These are phyloP conservation scores for Gilbertella persicaria DNA, from an alignment of 371 early-diverging fungal genomes.

Conservation along the genomic window DNA sequence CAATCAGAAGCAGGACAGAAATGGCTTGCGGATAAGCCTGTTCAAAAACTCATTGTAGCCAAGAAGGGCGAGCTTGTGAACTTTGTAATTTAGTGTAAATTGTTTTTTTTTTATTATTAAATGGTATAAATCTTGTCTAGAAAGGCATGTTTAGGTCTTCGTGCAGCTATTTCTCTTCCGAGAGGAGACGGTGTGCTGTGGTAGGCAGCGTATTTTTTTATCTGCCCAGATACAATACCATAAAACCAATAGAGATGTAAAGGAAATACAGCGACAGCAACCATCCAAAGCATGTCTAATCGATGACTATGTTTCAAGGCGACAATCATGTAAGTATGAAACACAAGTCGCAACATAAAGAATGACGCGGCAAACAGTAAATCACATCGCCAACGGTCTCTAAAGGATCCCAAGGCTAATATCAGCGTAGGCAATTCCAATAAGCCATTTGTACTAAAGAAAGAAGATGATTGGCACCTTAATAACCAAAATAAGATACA, in stretches of 20 bases:
- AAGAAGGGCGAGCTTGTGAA: slow-evolving; percentile 78
- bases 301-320: slow-evolving; percentile 23
- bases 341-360: slow-evolving; percentile 38
- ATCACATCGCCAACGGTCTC: slow-evolving; percentile 32
- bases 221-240: slow-evolving; percentile 22
- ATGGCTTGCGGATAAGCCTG: slow-evolving; percentile 54
- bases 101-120: slow-evolving; percentile 2
- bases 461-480: slow-evolving; percentile 19
- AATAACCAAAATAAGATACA: slow-evolving; percentile 33
- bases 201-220: slow-evolving; percentile 1
- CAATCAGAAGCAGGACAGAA: slow-evolving; percentile 55
- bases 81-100: slow-evolving; percentile 55
- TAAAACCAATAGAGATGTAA: slow-evolving; percentile 52
- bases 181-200: neutral
- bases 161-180: neutral
- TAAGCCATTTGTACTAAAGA: slow-evolving; percentile 37
- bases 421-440: slow-evolving; percentile 44
- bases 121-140: slow-evolving; percentile 23
- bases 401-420: slow-evolving; percentile 40
- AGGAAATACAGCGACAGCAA: slow-evolving; percentile 31
- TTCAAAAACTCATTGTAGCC: slow-evolving; percentile 70
- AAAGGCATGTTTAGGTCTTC: slow-evolving; percentile 15
- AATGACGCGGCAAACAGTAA: slow-evolving; percentile 41
- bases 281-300: slow-evolving; percentile 19
- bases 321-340: slow-evolving; percentile 45